Base-by-base conservation (phyloP, 768 basidiomycete species). In the Leccinum variicolor region DNA sequence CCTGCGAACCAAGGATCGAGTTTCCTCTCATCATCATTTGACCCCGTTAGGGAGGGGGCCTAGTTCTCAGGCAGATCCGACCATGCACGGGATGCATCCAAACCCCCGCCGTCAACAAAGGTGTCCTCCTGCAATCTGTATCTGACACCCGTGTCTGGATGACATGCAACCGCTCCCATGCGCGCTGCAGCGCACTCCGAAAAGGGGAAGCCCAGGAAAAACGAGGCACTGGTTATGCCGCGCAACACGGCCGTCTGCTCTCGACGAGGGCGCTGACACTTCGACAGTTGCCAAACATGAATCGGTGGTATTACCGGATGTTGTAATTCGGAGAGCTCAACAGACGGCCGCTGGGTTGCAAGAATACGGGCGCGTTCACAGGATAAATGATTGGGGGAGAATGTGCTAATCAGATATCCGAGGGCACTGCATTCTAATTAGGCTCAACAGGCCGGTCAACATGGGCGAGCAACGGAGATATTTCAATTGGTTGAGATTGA, bases 371-470 rank as follows among this genome's bases (percentile, higher is more conserved):
- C 56, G 59, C 49, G 59, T 54, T 58, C 69, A 69, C 62, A 71
- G 62, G 56, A 52, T 23, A 14, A 53, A 58, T 68, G 66, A 66
- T 70, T 69, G 64, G 49, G 49, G 50, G 59, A 14, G 48, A 19
- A 53, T 58, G 63, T 63, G 69, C 50, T 67, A 64, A 71, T 73
- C 69, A 71, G 69, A 73, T 69, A 66, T 73, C 72, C 67, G 69
- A 73, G 69, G 59, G 72, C 70, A 71, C 72, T 63, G 70, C 70
- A 68, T 71, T 70, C 61, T 21, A 73, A 68, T 73, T 73, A 71
- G 68, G 64, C 72, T 73, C 72, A 63, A 66, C 58, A 60, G 62
- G 64, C 64, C 67, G 67, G 54, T 36, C 51, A 41, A 41, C n/a
- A 56, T 54, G 39, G 58, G 43, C 36, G 54, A 29, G 11, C 56